Conservation (phyloP, 1,284 basidiomycete species). For the Entoloma clypeatum region DNA sequence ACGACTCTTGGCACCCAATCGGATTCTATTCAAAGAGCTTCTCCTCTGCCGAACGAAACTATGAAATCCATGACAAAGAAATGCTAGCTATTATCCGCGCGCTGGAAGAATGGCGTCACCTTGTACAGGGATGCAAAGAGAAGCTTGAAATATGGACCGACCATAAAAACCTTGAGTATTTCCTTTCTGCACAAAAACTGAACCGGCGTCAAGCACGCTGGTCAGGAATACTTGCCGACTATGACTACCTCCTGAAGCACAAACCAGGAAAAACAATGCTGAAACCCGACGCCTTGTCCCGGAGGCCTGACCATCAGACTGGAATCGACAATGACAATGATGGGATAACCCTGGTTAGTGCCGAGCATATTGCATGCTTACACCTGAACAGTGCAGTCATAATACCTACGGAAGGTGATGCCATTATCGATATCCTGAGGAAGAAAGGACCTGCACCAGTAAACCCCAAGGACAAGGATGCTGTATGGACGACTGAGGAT, state of each 20-base stretch:
- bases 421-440: constrained; percentile 3
- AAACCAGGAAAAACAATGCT: constrained; percentile 32
- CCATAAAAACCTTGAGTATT: constrained; percentile 44
- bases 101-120: constrained; percentile 38
- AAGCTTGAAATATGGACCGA: constrained; percentile 34
- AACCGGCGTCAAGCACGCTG: constrained; percentile 40
- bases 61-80: constrained; percentile 30
- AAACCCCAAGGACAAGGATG: background rate
- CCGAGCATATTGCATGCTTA: constrained; percentile 15
- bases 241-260: constrained; percentile 36
- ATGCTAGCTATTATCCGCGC: constrained; percentile 36
- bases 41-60: constrained; percentile 22
- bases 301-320: constrained; percentile 31
- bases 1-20: constrained; percentile 21
- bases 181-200: constrained; percentile 31
- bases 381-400: constrained; percentile 1
- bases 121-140: constrained; percentile 27
- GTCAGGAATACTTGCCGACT: constrained; percentile 32
- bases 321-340: constrained; percentile 28
- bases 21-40: constrained; percentile 25
- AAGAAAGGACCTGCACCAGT: constrained; percentile 1
- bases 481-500: constrained; percentile 1
- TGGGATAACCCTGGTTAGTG: constrained; percentile 26
- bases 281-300: constrained; percentile 38
- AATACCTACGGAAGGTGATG: constrained; percentile 1